These are phyloP conservation scores for Tylopilus cervinicoccineus DNA, from an alignment of 768 basidiomycete species.

Conservation along the genomic window DNA sequence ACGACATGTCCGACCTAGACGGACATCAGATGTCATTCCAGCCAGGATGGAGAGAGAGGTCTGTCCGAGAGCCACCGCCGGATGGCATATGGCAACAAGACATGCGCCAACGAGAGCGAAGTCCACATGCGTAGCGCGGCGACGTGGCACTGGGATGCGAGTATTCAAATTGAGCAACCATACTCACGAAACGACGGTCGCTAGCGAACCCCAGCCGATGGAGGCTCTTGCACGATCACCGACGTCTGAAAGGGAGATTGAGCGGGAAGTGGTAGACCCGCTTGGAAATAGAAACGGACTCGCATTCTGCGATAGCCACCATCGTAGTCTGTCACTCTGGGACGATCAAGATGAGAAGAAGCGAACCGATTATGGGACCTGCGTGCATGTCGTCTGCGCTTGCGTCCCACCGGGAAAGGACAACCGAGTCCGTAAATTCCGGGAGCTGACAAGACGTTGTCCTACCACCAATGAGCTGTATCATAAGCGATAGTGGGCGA, in stretches of 20 bases:
- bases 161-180: too few relatives aligned
- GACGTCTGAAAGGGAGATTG: constrained; percentile 3
- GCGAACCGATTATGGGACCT: neutral
- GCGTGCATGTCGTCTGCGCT: neutral
- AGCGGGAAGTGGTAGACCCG: neutral
- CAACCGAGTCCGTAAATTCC: neutral
- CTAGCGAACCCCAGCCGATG: constrained; percentile 2
- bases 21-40: too few relatives aligned
- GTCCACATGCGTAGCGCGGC: too few relatives aligned
- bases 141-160: neutral
- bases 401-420: neutral
- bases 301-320: neutral
- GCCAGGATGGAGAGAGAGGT: too few relatives aligned
- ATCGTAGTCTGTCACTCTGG: neutral
- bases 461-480: neutral
- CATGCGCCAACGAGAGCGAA: too few relatives aligned
- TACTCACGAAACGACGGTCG: neutral
- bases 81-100: too few relatives aligned
- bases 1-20: too few relatives aligned
- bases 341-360: constrained; percentile 10
- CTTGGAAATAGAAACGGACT: neutral
- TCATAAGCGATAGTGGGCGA: neutral
- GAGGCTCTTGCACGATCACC: neutral
- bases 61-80: too few relatives aligned
- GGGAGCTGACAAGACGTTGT: neutral